phyloP scores from a whole-genome alignment of 1,139 yeast genomes.

The Yamadazyma diospyri region DNA sequence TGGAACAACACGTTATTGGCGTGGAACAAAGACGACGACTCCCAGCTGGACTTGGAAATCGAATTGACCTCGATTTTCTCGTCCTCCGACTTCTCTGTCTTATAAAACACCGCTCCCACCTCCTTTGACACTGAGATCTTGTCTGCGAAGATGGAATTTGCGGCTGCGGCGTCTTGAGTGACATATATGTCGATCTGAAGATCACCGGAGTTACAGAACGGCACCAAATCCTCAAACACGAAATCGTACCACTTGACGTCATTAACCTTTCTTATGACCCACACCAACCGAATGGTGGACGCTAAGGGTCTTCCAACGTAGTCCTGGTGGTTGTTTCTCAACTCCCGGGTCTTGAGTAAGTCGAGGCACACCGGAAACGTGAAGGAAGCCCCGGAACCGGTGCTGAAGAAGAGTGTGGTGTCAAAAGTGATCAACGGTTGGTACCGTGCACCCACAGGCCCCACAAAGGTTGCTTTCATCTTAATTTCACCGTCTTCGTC shows the following conservation, averaged over 20 bases:
- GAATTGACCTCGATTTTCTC: slow-evolving; percentile 1
- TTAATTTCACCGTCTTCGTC: slow-evolving; percentile 14
- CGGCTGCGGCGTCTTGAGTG: slow-evolving; percentile 12
- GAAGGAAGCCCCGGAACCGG: slow-evolving; percentile 48
- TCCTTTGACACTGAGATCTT: background rate
- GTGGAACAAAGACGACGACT: slow-evolving; percentile 1
- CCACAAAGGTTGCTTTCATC: slow-evolving; percentile 35
- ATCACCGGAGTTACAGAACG: slow-evolving; percentile 22
- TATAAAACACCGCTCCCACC: background rate
- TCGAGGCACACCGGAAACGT: slow-evolving; percentile 44
- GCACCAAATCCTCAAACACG: slow-evolving; percentile 25
- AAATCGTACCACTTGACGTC: slow-evolving; percentile 38
- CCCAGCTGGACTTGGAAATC: background rate
- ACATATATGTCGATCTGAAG: slow-evolving; percentile 19
- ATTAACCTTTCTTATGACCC: slow-evolving; percentile 28
- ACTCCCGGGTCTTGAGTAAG: slow-evolving; percentile 24
- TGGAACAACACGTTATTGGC: slow-evolving; percentile 10
- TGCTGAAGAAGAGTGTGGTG: slow-evolving; percentile 35
- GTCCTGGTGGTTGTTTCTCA: slow-evolving; percentile 26
- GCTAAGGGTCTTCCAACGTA: slow-evolving; percentile 30
- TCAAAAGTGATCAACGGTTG: slow-evolving; percentile 44
- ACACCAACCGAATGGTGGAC: slow-evolving; percentile 27
- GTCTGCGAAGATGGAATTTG: background rate
- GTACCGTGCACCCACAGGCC: slow-evolving; percentile 44
- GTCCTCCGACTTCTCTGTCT: background rate